Evolutionary conservation across 2,329 filamentous ascomycete genomes (phyloP), one percentile per base, ranked within the genome.

Genomic region (Botrytis hyacinthi): DNA sequence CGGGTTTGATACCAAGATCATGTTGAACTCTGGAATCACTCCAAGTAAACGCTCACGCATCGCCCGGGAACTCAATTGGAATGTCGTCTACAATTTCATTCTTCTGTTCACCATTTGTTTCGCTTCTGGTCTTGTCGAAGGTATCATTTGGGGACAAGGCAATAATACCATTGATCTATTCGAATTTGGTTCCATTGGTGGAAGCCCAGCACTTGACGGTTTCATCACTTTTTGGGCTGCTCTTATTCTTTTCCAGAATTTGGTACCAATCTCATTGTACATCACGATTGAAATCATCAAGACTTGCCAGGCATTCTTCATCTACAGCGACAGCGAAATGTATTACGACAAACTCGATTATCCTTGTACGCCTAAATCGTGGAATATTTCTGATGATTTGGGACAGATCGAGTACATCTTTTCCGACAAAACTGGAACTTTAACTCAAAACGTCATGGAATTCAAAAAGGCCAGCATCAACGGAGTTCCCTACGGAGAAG

Each of bases 341-440:
- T 99, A 98, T 83, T 97, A 99, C 84, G 96, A 96, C 73, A 91
- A 90, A 79, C 90, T 98, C 77, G 94, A 97, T 80, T 95, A 97
- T 80, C 94, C 95, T 2, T 99, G 97, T 81, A 94, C 97, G 18
- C 96, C 97, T 8, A 98, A 98, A 81, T 94, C 95, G 0, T 99
- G 96, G 96, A 99, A 98, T 81, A 98, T 99, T 69, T 98, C 95
- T 0, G 96, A 99, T 80, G 97, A 99, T 79, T 87, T 99, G 65
- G 96, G 96, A 20, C 96, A 99, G 83, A 97, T 99, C 76, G 96
- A 98, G 83, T 99, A 98, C 85, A 97, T 99, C 77, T 99, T 99
- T 83, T 98, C 93, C 0, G 93, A 97, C 86, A 97, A 97, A 84
- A 97, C 93, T 0, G 93, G 93, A 74, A 97, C 93, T 3, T 84